Percentiles rank a stretch among this genome's conserved stretches.
phyloP scores from a whole-genome alignment of 2,329 filamentous ascomycete species.

The Alternaria arbusti region DNA sequence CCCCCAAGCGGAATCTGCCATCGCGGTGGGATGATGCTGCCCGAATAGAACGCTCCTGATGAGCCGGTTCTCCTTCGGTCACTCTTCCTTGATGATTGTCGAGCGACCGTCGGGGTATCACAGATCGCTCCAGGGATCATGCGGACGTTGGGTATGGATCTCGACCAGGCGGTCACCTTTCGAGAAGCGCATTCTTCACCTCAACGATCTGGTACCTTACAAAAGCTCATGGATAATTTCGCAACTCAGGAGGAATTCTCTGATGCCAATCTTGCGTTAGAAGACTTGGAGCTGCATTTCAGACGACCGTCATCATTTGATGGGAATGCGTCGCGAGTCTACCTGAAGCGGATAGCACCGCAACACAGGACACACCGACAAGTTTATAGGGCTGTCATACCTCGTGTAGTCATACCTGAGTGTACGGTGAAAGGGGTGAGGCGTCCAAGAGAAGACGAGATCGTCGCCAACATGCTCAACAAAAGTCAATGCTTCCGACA shows the following conservation, averaged over 20 bases:
- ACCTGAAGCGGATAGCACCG: background rate
- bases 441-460: background rate
- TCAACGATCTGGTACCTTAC: background rate
- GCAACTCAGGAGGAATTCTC: background rate
- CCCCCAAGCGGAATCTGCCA: background rate
- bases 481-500: slow-evolving; percentile 4
- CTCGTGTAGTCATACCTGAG: background rate
- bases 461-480: background rate
- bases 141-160: background rate
- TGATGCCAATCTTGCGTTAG: background rate
- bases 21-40: background rate
- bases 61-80: background rate
- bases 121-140: background rate
- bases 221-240: background rate
- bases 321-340: background rate
- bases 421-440: slow-evolving; percentile 3
- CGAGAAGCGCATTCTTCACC: background rate
- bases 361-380: background rate
- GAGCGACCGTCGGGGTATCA: background rate
- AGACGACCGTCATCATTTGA: background rate
- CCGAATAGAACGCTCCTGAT: background rate
- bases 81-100: background rate
- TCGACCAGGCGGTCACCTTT: background rate
- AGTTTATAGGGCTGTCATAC: background rate
- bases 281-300: background rate